Evolutionary conservation across 352 stramenopile genomes (phyloP).

Genomic region (Phytophthora pluvialis): DNA sequence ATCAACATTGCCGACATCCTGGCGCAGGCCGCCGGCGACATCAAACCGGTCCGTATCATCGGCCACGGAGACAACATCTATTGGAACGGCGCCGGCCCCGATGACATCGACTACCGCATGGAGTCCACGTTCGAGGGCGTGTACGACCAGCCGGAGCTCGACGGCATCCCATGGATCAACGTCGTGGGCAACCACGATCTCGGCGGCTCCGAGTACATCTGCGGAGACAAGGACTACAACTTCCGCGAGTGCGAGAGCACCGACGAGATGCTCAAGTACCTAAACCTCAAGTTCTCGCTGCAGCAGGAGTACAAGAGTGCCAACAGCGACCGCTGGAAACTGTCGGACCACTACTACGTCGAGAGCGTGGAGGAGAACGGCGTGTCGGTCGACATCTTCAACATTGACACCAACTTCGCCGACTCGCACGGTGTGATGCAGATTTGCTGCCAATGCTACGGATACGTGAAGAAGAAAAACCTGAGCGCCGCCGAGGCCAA

Average conservation of each 20-base stretch:
- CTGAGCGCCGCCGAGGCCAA: slow-evolving; percentile 55
- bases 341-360: slow-evolving; percentile 88
- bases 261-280: slow-evolving; percentile 80
- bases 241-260: slow-evolving; percentile 79
- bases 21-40: slow-evolving; percentile 63
- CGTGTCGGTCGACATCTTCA: slow-evolving; percentile 90
- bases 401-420: slow-evolving; percentile 88
- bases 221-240: slow-evolving; percentile 88
- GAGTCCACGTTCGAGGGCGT: slow-evolving; percentile 86
- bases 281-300: slow-evolving; percentile 85
- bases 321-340: slow-evolving; percentile 79
- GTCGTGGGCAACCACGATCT: slow-evolving; percentile 90
- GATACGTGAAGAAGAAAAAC: slow-evolving; percentile 75
- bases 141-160: slow-evolving; percentile 80
- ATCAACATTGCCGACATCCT: slow-evolving; percentile 87
- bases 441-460: slow-evolving; percentile 90
- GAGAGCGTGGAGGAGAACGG: slow-evolving; percentile 78
- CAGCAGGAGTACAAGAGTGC: slow-evolving; percentile 85
- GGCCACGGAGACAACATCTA: slow-evolving; percentile 90
- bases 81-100: slow-evolving; percentile 83
- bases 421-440: slow-evolving; percentile 87
- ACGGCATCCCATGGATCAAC: slow-evolving; percentile 86
- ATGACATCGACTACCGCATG: slow-evolving; percentile 86
- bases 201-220: slow-evolving; percentile 85
- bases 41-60: slow-evolving; percentile 77